These are phyloP conservation scores for Moesziomyces sp. DNA, from an alignment of 1,284 basidiomycete species.

Conservation along the genomic window DNA sequence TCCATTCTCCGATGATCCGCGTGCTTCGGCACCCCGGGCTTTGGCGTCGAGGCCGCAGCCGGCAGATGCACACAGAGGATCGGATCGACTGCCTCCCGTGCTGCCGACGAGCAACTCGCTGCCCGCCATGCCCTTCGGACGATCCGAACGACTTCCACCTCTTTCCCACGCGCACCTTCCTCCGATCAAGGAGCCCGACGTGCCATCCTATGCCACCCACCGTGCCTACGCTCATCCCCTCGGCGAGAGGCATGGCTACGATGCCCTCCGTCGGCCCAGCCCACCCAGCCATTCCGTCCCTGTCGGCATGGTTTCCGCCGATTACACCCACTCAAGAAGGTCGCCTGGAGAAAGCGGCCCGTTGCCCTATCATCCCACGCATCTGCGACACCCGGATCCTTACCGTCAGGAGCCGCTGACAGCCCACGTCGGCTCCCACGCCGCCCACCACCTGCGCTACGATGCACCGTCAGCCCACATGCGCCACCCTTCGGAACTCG, in stretches of 20 bases:
- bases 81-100: constrained; percentile 27
- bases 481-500: constrained; percentile 11
- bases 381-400: constrained; percentile 13
- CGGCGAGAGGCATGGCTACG: constrained; percentile 14
- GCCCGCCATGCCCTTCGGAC: constrained; percentile 8
- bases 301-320: constrained; percentile 37
- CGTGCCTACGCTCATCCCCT: constrained; percentile 17
- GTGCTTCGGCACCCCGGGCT: constrained; percentile 13
- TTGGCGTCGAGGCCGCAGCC: constrained; percentile 5
- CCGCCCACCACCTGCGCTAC: constrained; percentile 21
- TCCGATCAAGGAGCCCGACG: constrained; percentile 24
- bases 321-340: constrained; percentile 19
- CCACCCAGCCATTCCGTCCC: constrained; percentile 17
- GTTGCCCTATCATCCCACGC: constrained; percentile 10
- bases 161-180: constrained; percentile 14
- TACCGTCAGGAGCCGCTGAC: constrained; percentile 21
- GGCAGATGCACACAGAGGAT: constrained; percentile 9
- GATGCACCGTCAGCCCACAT: constrained; percentile 12
- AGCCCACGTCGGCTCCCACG: constrained; percentile 16
- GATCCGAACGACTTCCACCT: constrained; percentile 15
- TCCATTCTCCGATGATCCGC: constrained; percentile 26
- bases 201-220: constrained; percentile 11
- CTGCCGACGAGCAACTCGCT: constrained; percentile 20
- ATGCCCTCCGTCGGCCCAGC: constrained; percentile 14
- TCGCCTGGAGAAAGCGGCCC: constrained; percentile 19